Evolutionary conservation across 2,329 filamentous ascomycete genomes (phyloP).

Genomic region (Aspergillus thermomutatus): DNA sequence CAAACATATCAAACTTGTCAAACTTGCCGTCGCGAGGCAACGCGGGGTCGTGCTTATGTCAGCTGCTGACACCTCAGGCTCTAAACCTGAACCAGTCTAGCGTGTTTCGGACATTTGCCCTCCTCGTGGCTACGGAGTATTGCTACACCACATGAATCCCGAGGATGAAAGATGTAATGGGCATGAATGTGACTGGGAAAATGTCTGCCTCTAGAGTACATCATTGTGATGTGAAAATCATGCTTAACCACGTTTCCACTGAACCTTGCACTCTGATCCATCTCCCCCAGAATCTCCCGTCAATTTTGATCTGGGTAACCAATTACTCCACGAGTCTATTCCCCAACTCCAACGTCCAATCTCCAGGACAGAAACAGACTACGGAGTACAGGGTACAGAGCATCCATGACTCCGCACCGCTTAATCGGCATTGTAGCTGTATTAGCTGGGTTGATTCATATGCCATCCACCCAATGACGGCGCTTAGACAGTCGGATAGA

Average conservation of each 20-base stretch:
- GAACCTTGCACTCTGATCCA: not conserved
- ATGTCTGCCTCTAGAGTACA: not conserved
- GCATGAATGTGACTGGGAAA: not conserved
- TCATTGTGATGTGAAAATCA: too few relatives aligned
- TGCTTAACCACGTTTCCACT: not conserved
- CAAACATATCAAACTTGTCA: too few relatives aligned
- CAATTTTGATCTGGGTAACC: too few relatives aligned
- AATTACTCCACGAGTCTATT: not conserved
- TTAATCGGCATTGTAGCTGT: not conserved
- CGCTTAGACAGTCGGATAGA: conserved; percentile 6
- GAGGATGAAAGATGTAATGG: not conserved
- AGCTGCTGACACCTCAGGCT: not conserved
- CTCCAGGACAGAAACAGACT: not conserved
- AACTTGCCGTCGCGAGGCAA: not conserved
- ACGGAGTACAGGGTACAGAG: not conserved
- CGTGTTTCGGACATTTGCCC: not conserved
- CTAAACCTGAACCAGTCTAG: not conserved
- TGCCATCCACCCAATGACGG: conserved; percentile 8
- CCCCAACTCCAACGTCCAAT: not conserved
- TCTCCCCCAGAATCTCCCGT: not conserved
- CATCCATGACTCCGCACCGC: not conserved
- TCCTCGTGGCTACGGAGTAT: not conserved
- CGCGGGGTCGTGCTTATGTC: not conserved
- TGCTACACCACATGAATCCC: not conserved
- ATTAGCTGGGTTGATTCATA: not conserved